Base-by-base conservation (phyloP, 345 rosid species). In the Arabis hirsuta region DNA sequence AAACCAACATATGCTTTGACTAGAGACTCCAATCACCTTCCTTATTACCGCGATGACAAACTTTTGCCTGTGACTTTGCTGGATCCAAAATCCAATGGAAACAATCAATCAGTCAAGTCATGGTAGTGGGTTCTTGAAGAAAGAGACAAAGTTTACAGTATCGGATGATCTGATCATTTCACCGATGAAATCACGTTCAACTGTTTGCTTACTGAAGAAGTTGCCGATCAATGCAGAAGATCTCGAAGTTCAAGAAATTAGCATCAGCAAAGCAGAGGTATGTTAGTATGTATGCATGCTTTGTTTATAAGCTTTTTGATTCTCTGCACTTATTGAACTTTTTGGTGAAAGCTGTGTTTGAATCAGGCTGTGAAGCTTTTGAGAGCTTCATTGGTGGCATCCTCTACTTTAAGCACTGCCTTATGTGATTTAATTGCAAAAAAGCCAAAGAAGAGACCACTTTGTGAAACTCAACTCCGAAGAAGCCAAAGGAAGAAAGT, bases 101-200 rank as follows among this genome's bases (percentile, higher is more conserved):
- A 4, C n/a, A n/a, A n/a, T n/a, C 5, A 20, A n/a, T 10, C 31
- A 5, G 50, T 22, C 42, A 41, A 38, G 48, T 1, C 22, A 39
- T 9, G 20, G 43, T 55, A 3, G 13, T 2, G 47, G 69, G 56
- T 65, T 47, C 22, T 22, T 48, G 32, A 65, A 65, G 54, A 44
- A 12, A 50, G 69, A 4, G 12, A 47, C 56, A 4, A 32, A 12
- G 56, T 65, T 48, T 36, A 48, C 26, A 0, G 69, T 65, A 1
- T 34, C 43, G 3, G 69, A 65, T 65, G 69, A 65, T 48, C 19
- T 65, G 31, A 16, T 8, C 4, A 24, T 65, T 3, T 34, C 55
- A 16, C 43, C 57, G 5, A 31, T 48, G 56, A 32, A 34, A 16
- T 48, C 69, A 1, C 10, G 42, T 4, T 48, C 56, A 4, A 36